Conservation (phyloP, 495 filamentous ascomycete genomes). For the Pyrenopolyporus hunteri region DNA sequence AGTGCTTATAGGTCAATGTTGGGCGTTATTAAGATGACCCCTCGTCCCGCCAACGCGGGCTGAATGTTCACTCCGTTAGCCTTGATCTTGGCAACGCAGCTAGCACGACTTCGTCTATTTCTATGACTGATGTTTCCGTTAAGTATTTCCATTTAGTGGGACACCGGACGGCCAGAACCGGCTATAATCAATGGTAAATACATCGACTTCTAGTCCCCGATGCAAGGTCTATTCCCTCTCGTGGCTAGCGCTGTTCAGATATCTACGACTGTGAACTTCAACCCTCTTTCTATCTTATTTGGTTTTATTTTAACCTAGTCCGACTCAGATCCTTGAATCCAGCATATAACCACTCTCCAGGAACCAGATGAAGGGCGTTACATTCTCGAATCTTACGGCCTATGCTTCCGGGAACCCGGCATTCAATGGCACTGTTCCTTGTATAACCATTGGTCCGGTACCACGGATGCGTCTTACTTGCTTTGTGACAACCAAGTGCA, state of each 20-base stretch:
- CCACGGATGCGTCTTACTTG: constrained; percentile 15
- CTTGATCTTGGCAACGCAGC: constrained; percentile 26
- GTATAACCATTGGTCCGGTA: constrained; percentile 16
- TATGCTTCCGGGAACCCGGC: constrained; percentile 26
- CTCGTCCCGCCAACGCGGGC: constrained; percentile 7
- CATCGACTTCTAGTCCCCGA: constrained; percentile 2
- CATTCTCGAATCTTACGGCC: constrained; percentile 28
- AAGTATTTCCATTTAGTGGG: constrained; percentile 7
- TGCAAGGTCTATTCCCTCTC: constrained; percentile 2
- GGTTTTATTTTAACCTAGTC: not conserved
- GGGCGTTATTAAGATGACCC: not conserved
- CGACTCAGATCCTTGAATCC: not conserved
- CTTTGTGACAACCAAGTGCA: not conserved
- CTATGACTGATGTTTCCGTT: not conserved
- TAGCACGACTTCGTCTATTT: not conserved
- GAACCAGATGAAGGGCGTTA: constrained; percentile 20
- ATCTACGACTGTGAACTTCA: not conserved
- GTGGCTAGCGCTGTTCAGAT: constrained; percentile 3
- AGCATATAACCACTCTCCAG: constrained; percentile 6
- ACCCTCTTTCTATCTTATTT: too few species aligned
- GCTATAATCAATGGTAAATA: constrained; percentile 24
- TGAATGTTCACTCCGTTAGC: constrained; percentile 13
- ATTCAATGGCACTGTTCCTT: not conserved
- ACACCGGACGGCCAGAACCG: constrained; percentile 7
- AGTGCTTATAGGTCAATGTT: too few species aligned